These are phyloP conservation scores for Colletotrichum phormii DNA, from an alignment of 2,329 filamentous ascomycete species.

Conservation along the genomic window DNA sequence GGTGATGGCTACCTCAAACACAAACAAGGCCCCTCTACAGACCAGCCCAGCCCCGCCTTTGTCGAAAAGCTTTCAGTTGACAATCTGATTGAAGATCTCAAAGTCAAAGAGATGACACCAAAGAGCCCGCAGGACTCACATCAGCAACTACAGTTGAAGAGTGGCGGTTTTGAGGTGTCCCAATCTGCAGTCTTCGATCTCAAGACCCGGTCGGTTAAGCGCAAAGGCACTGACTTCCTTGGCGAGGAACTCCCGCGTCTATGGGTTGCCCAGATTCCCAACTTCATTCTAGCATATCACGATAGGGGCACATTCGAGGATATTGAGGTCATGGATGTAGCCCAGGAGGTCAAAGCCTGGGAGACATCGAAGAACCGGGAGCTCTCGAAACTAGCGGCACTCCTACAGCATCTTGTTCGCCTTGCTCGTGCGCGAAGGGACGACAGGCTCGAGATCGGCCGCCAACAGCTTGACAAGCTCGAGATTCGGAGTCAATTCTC, in stretches of 20 bases:
- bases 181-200: constrained; percentile 55
- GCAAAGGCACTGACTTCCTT: constrained; percentile 44
- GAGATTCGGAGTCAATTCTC: constrained; percentile 14
- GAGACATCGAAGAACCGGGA: constrained; percentile 46
- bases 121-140: not conserved
- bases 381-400: constrained; percentile 46
- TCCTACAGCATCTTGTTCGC: constrained; percentile 35
- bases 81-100: not conserved
- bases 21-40: not conserved
- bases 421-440: constrained; percentile 13
- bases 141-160: not conserved
- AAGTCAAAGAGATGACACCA: not conserved
- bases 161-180: constrained; percentile 42
- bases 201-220: constrained; percentile 53
- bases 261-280: constrained; percentile 53
- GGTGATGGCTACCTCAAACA: constrained; percentile 64
- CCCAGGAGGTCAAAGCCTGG: constrained; percentile 48
- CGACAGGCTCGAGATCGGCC: constrained; percentile 23
- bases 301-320: constrained; percentile 49
- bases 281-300: constrained; percentile 56
- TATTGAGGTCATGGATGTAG: constrained; percentile 47
- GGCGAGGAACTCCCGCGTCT: constrained; percentile 53
- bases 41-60: too few species aligned
- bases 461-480: not conserved
- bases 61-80: not conserved